phyloP scores from a whole-genome alignment of 768 basidiomycete species.

The Filobasidium floriforme region DNA sequence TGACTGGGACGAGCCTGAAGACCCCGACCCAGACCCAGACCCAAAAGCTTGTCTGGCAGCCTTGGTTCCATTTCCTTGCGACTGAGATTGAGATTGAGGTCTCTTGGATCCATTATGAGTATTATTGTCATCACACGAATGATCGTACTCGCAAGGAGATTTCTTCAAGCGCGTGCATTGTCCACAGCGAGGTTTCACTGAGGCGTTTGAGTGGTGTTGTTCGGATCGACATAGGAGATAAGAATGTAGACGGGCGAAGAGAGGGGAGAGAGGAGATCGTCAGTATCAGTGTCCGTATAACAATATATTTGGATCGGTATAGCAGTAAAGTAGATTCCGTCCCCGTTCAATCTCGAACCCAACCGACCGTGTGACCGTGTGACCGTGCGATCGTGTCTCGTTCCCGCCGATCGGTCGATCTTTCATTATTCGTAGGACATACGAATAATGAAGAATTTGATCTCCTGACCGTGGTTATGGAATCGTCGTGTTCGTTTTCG shows the following conservation, averaged over 20 bases:
- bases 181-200: background rate
- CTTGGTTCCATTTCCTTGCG: background rate
- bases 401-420: too few species aligned
- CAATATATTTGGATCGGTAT: background rate
- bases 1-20: too few species aligned
- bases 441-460: too few species aligned
- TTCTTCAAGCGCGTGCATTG: conserved; percentile 1
- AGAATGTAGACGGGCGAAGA: background rate
- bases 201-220: background rate
- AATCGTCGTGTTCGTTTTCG: too few species aligned
- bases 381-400: too few species aligned
- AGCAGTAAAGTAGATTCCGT: background rate
- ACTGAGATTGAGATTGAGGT: background rate
- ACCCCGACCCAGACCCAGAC: too few species aligned
- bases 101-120: background rate
- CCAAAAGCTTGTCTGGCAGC: too few species aligned
- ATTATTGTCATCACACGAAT: background rate
- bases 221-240: background rate
- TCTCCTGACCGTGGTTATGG: too few species aligned
- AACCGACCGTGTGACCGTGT: too few species aligned
- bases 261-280: background rate
- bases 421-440: too few species aligned
- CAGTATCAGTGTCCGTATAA: background rate
- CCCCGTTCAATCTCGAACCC: too few species aligned
- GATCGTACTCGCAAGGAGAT: conserved; percentile 1